Evolutionary conservation across 768 basidiomycete species (phyloP).

Genomic region (Russula brevipes): DNA sequence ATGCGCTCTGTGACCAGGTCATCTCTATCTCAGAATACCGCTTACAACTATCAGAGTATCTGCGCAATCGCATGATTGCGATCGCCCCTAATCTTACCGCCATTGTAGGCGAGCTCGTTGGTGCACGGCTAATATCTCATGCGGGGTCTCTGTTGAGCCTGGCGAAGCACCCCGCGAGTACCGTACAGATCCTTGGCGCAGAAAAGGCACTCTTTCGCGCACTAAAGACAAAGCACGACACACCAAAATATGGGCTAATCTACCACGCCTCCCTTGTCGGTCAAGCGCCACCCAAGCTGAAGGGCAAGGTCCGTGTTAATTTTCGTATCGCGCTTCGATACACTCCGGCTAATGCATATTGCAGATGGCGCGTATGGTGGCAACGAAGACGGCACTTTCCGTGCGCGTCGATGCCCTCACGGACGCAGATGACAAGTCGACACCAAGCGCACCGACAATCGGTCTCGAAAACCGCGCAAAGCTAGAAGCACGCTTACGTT

Average conservation of each 20-base stretch:
- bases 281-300: constrained; percentile 95
- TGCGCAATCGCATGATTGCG: constrained; percentile 96
- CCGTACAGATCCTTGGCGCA: constrained; percentile 70
- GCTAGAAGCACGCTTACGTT: constrained; percentile 88
- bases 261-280: constrained; percentile 98
- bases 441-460: constrained; percentile 72
- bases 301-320: constrained; percentile 70
- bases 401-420: constrained; percentile 97
- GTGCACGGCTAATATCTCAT: constrained; percentile 69
- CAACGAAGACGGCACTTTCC: constrained; percentile 95
- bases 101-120: constrained; percentile 72
- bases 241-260: constrained; percentile 98
- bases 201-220: constrained; percentile 76
- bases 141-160: constrained; percentile 66
- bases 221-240: constrained; percentile 84
- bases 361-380: constrained; percentile 99
- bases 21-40: constrained; percentile 96
- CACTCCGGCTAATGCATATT: constrained; percentile 6
- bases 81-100: constrained; percentile 96
- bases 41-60: constrained; percentile 90
- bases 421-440: constrained; percentile 86
- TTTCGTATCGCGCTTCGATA: not conserved
- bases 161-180: constrained; percentile 75
- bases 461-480: constrained; percentile 93
- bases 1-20: constrained; percentile 96